Percentiles rank a stretch among this genome's conserved stretches.
Conservation (phyloP, 768 basidiomycete species). For the Postia placenta region DNA sequence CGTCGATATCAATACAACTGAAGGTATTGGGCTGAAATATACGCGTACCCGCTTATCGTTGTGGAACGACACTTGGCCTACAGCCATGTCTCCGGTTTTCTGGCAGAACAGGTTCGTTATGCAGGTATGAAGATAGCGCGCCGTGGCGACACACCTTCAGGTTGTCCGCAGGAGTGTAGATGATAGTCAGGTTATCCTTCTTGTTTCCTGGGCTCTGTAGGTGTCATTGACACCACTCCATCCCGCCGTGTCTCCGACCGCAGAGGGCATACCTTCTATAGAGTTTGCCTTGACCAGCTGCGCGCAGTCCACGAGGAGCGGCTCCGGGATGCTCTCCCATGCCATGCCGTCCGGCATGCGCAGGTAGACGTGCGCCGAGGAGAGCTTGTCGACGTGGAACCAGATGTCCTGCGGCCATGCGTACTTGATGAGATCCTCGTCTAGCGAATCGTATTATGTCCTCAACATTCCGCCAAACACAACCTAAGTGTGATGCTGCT, state of each 20-base stretch:
- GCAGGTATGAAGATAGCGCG: not conserved
- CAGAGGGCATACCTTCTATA: constrained; percentile 66
- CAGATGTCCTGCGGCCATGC: constrained; percentile 85
- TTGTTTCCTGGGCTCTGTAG: constrained; percentile 71
- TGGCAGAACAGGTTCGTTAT: constrained; percentile 22
- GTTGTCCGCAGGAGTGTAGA: constrained; percentile 91
- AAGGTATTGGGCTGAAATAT: not conserved
- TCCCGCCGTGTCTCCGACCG: not conserved
- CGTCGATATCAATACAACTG: not conserved
- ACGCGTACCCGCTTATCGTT: constrained; percentile 71
- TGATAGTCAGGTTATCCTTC: constrained; percentile 87
- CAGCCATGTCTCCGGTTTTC: constrained; percentile 98
- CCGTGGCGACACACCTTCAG: constrained; percentile 58
- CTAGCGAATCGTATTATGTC: constrained; percentile 32
- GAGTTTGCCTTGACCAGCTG: constrained; percentile 98
- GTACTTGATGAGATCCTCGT: constrained; percentile 93
- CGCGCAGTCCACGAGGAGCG: constrained; percentile 77
- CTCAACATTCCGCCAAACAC: not conserved
- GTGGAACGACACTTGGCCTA: constrained; percentile 94
- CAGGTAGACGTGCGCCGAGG: constrained; percentile 96
- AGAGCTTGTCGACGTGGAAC: constrained; percentile 99
- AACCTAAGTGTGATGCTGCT: constrained; percentile 20
- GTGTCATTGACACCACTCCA: not conserved
- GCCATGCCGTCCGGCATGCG: constrained; percentile 75
- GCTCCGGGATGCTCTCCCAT: constrained; percentile 85